Base-by-base conservation (phyloP, 805 yeast species). In the Cyberlindnera maclurae region DNA sequence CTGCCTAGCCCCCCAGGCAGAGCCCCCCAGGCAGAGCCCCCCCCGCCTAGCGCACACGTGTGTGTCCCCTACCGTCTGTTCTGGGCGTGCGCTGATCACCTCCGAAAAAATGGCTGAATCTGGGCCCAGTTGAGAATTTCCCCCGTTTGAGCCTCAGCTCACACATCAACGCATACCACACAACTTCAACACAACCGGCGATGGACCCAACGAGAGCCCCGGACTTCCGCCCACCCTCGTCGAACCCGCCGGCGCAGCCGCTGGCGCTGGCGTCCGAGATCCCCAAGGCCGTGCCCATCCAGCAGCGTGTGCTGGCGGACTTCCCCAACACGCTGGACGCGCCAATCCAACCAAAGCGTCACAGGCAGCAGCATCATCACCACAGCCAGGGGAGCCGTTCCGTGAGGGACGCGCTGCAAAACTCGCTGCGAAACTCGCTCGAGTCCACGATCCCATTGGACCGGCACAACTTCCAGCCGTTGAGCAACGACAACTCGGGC, bases 121-220 rank as follows among this genome's bases (percentile, higher is more conserved):
- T n/a, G n/a, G n/a, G n/a, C n/a, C n/a, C n/a, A n/a, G n/a, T n/a
- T n/a, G n/a, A n/a, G n/a, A n/a, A n/a, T n/a, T n/a, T n/a, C n/a
- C n/a, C n/a, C n/a, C n/a, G n/a, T n/a, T n/a, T n/a, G n/a, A n/a
- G n/a, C n/a, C n/a, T n/a, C n/a, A n/a, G n/a, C n/a, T n/a, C n/a
- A n/a, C n/a, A n/a, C n/a, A n/a, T n/a, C n/a, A n/a, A n/a, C n/a
- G n/a, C n/a, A n/a, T n/a, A n/a, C n/a, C n/a, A n/a, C n/a, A n/a
- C n/a, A n/a, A n/a, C n/a, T 20, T 5, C 29, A 27, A 13, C 28
- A 12, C 4, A n/a, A n/a, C 12, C 6, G 22, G 26, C n/a, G 31
- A 88, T 88, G 97, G 97, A 89, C 58, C 97, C 97, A 16, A 82
- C 90, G 4, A 76, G 81, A 61, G 96, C 88, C 48, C 95, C 96